Evolutionary conservation across 1,284 basidiomycete species (phyloP).

Genomic region (Moniliophthora roreri): DNA sequence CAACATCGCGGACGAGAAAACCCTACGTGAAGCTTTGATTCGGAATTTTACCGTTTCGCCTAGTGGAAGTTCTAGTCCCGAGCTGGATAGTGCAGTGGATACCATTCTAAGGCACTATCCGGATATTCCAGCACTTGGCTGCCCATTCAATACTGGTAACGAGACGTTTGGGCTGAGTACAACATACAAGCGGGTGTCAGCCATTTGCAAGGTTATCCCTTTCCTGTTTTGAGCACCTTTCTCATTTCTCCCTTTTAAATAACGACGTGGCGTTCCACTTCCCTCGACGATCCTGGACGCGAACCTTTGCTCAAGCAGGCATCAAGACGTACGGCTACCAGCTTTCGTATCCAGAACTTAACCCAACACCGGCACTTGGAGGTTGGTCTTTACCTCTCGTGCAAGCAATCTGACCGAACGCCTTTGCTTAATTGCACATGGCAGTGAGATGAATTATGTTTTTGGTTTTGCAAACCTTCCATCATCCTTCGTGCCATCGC

Average conservation of each 20-base stretch:
- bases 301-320: conserved; percentile 34
- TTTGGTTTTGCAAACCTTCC: too few relatives aligned
- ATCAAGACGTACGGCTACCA: conserved; percentile 47
- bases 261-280: conserved; percentile 44
- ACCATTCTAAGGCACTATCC: conserved; percentile 27
- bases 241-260: conserved; percentile 20
- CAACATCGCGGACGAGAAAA: neutral
- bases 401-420: neutral
- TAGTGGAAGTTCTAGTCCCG: conserved; percentile 22
- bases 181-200: conserved; percentile 27
- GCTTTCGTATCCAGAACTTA: conserved; percentile 43
- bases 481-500: too few relatives aligned
- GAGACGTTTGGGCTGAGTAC: conserved; percentile 28
- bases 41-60: conserved; percentile 27
- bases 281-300: conserved; percentile 39
- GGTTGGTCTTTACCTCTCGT: conserved; percentile 21
- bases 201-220: conserved; percentile 19
- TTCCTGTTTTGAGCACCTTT: too few relatives aligned
- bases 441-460: too few relatives aligned
- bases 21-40: conserved; percentile 26
- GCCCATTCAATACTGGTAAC: conserved; percentile 30
- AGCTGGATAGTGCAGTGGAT: neutral
- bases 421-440: too few relatives aligned
- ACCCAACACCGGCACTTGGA: conserved; percentile 26
- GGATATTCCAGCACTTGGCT: conserved; percentile 27